phyloP scores from a whole-genome alignment of 192 early-diverging fungal genomes.

The Gryganskiella cystojenkinii region DNA sequence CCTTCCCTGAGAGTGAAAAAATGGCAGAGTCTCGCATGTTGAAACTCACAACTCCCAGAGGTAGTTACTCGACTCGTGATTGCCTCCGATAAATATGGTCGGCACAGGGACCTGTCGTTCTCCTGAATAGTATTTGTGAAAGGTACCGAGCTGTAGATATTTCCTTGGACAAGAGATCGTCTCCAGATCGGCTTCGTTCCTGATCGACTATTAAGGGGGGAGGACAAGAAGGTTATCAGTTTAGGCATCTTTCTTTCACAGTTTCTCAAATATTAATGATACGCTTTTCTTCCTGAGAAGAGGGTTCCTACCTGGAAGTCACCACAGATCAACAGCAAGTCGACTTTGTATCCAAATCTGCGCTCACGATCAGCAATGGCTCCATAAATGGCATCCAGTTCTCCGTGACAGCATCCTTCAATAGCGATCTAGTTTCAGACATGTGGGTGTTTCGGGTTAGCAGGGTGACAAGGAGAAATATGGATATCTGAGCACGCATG shows the following conservation, averaged over 20 bases:
- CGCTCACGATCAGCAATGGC: conserved; percentile 71
- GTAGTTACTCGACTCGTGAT: conserved; percentile 97
- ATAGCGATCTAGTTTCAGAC: conserved; percentile 73
- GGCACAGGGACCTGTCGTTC: conserved; percentile 80
- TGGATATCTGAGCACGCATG: not conserved
- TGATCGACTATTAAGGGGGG: conserved; percentile 68
- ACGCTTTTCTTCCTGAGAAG: too few relatives aligned
- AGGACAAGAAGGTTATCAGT: too few relatives aligned
- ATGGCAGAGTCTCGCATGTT: not conserved
- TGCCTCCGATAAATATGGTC: conserved; percentile 98
- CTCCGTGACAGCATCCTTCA: conserved; percentile 97
- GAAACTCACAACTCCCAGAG: conserved; percentile 89
- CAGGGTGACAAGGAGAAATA: not conserved
- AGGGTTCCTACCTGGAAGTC: conserved; percentile 98
- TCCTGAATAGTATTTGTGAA: conserved; percentile 96
- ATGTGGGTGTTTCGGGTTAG: too few relatives aligned
- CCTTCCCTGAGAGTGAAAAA: not conserved
- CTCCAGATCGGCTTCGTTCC: conserved; percentile 86
- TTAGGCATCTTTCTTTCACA: too few relatives aligned
- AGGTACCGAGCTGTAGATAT: conserved; percentile 84
- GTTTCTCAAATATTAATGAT: too few relatives aligned
- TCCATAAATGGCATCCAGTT: conserved; percentile 91
- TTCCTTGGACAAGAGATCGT: conserved; percentile 88
- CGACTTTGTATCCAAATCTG: conserved; percentile 73
- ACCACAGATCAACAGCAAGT: conserved; percentile 96